Percentiles rank a stretch among this genome's conserved stretches.
phyloP scores from a whole-genome alignment of 148 eudicot species.

The Rhododendron henanense region DNA sequence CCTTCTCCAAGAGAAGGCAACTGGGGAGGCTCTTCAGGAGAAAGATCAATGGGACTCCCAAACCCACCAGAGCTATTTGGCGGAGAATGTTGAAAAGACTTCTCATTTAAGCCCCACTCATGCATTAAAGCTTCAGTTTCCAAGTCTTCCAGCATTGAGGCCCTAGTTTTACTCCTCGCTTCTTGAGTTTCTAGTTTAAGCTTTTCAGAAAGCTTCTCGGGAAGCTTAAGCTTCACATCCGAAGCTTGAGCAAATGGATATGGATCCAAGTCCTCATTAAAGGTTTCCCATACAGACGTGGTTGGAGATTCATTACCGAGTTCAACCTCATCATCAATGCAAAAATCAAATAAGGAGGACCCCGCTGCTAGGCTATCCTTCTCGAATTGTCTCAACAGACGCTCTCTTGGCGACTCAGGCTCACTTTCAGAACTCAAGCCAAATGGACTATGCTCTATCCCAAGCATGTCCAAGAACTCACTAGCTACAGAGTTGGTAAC shows the following conservation, averaged over 20 bases:
- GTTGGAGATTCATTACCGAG: conserved; percentile 27
- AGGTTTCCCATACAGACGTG: conserved; percentile 27
- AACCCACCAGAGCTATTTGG: conserved; percentile 51
- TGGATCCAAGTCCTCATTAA: conserved; percentile 24
- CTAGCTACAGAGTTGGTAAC: conserved; percentile 54
- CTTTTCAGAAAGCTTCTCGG: conserved; percentile 8
- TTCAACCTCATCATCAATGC: conserved; percentile 30
- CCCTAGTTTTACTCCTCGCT: conserved; percentile 43
- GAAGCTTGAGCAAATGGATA: conserved; percentile 17
- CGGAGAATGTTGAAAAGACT: conserved; percentile 51
- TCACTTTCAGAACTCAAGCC: conserved; percentile 51
- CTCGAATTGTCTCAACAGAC: conserved; percentile 75
- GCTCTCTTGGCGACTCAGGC: conserved; percentile 84
- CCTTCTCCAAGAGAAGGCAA: conserved; percentile 89
- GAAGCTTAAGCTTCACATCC: conserved; percentile 17
- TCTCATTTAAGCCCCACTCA: conserved; percentile 81
- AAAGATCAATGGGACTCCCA: conserved; percentile 68
- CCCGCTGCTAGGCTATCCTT: conserved; percentile 68
- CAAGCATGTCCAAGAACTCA: conserved; percentile 71
- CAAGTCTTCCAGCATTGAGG: conserved; percentile 57
- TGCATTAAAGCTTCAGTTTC: conserved; percentile 86
- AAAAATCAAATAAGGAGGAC: conserved; percentile 47
- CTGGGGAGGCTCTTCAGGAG: conserved; percentile 48
- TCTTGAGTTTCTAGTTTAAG: conserved; percentile 22
- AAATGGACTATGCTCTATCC: conserved; percentile 54